Evolutionary conservation across 2,329 filamentous ascomycete species (phyloP).

Genomic region (Venturia oleaginea): DNA sequence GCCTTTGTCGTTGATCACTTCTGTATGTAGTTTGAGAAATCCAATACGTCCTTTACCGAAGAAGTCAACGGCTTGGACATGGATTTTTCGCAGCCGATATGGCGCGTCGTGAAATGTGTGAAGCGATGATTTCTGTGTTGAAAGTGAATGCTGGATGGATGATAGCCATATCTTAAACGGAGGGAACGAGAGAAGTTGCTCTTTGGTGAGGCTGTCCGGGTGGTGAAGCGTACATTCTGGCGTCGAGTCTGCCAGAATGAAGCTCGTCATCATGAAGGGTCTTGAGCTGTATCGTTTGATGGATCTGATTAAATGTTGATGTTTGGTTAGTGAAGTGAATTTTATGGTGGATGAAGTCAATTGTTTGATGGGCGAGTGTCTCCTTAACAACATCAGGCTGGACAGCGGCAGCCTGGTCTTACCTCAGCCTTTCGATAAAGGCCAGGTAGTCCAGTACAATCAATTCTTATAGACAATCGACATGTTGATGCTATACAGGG

Average conservation of each 20-base stretch:
- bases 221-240: constrained; percentile 33
- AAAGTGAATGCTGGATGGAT: constrained; percentile 40
- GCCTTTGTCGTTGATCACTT: constrained; percentile 43
- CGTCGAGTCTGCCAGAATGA: constrained; percentile 18
- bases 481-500: not conserved
- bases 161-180: constrained; percentile 48
- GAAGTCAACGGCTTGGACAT: constrained; percentile 46
- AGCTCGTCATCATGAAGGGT: not conserved
- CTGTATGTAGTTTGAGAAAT: constrained; percentile 47
- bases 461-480: not conserved
- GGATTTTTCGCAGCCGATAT: constrained; percentile 43
- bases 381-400: not conserved
- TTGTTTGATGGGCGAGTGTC: not conserved
- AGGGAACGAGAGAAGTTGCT: constrained; percentile 40
- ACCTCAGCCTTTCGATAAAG: not conserved
- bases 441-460: not conserved
- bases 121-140: constrained; percentile 32
- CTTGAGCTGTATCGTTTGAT: constrained; percentile 22
- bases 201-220: constrained; percentile 33
- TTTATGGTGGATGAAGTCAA: not conserved
- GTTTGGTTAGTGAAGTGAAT: constrained; percentile 21
- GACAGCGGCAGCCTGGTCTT: not conserved
- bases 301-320: not conserved
- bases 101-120: constrained; percentile 45
- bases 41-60: constrained; percentile 42